Evolutionary conservation across 345 rosid species (phyloP).

Genomic region (Arabidopsis thaliana): DNA sequence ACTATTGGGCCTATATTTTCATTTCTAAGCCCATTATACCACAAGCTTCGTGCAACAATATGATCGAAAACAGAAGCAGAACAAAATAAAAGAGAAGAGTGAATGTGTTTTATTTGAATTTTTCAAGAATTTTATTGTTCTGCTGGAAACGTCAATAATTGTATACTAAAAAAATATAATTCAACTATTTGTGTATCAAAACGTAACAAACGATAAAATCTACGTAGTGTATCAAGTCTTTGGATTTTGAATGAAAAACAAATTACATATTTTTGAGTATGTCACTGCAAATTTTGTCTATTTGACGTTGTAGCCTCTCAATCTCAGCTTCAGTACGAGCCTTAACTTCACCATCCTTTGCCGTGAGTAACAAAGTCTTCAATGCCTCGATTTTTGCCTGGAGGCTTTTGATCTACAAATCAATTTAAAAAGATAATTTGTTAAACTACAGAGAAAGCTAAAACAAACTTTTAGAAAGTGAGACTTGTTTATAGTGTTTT

Average conservation of each 20-base stretch:
- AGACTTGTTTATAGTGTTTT: background rate
- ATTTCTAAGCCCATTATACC: too few relatives aligned
- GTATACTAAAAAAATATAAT: too few relatives aligned
- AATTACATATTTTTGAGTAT: background rate
- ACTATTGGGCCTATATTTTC: too few relatives aligned
- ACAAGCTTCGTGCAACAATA: too few relatives aligned
- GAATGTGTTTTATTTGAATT: background rate
- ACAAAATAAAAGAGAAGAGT: background rate
- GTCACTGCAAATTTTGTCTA: background rate
- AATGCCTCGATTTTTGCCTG: background rate
- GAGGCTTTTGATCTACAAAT: slow-evolving; percentile 6
- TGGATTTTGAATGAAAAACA: background rate
- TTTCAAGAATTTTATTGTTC: too few relatives aligned
- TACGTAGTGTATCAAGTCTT: too few relatives aligned
- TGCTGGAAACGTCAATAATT: too few relatives aligned
- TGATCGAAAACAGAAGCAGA: background rate
- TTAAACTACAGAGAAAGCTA: background rate
- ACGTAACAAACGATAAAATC: too few relatives aligned
- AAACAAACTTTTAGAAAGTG: background rate
- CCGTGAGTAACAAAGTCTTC: background rate
- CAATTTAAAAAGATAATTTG: background rate
- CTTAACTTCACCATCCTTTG: background rate
- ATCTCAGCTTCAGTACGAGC: background rate
- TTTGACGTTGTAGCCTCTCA: background rate
- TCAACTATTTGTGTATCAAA: too few relatives aligned